Evolutionary conservation across 495 filamentous ascomycete genomes (phyloP), one percentile per base, ranked within the genome.

Genomic region (Aspergillus haitiensis): DNA sequence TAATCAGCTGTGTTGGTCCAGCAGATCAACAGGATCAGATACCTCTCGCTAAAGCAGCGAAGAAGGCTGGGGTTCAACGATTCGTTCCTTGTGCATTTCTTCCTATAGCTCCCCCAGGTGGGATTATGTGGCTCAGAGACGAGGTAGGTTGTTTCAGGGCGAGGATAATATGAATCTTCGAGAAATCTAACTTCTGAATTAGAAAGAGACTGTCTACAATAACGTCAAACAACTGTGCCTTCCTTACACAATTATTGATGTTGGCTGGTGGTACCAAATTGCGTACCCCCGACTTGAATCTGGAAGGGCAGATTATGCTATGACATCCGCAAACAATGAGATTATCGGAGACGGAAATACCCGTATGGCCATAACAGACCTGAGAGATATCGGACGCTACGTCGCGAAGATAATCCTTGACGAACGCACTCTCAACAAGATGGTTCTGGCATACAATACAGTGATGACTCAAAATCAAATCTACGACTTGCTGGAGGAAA

Each of bases 201-300:
- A 82, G 79, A 85, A 85, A 76, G 79, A 84, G 55, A 74, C 74
- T 16, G 76, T 86, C 27, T 78, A 81, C 70, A 78, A 83, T 56
- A 76, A 81, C 56, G 76, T 86, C 66, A 79, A 77, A 66, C 73
- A 76, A 60, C 65, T 82, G 21, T 64, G 68, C 54, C 71, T 86
- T 31, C 81, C 82, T 31, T 87, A 84, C 71, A 87, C 83, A 27
- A 78, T 85, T 66, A 79, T 87, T 62, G 83, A 86, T 61, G 77
- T 84, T 45, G 84, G 84, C 49, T 85, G 75, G 74, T 87, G 83
- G 83, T 81, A 81, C 68, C 80, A 84, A 65, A 67, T 84, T 48
- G 70, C 75, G 6, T 78, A 80, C 58, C 81, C 78, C 6, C 64
- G 69, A 15, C 66, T 86, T 13, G 71, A 76, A n/a, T 84, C 80